Conservation (phyloP, 768 basidiomycete genomes). For the Clavulina sp. region DNA sequence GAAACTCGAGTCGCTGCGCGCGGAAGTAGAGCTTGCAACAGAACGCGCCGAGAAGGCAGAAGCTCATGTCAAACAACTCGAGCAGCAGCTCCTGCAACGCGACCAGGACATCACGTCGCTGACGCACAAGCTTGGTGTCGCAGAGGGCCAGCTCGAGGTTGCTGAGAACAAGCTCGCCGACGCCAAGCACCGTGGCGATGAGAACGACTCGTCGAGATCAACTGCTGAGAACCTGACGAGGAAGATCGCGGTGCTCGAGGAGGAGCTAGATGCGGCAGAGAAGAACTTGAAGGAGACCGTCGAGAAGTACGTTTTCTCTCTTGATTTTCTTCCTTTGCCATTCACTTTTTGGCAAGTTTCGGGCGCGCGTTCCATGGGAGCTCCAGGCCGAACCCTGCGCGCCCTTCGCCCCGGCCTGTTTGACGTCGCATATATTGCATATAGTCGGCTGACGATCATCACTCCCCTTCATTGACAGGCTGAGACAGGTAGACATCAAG, state of each 20-base stretch:
- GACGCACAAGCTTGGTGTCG: constrained; percentile 42
- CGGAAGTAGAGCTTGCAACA: constrained; percentile 69
- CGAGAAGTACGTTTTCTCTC: constrained; percentile 57
- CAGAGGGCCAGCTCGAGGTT: constrained; percentile 55
- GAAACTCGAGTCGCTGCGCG: constrained; percentile 48
- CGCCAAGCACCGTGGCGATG: constrained; percentile 44
- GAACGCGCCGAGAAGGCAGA: constrained; percentile 80
- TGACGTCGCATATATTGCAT: neutral
- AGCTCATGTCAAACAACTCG: constrained; percentile 56
- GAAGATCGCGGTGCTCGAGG: constrained; percentile 84
- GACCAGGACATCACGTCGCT: constrained; percentile 81
- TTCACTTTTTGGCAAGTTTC: neutral
- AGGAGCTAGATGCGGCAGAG: constrained; percentile 89
- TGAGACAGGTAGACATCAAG: constrained; percentile 94
- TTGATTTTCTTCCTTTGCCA: neutral
- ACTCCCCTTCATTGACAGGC: constrained; percentile 27
- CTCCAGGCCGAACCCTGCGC: too few relatives aligned
- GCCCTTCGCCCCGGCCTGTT: too few relatives aligned
- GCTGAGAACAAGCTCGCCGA: constrained; percentile 47
- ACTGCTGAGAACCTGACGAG: constrained; percentile 56
- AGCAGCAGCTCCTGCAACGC: constrained; percentile 55
- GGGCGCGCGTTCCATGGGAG: too few relatives aligned
- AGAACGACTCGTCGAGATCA: constrained; percentile 51
- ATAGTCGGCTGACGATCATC: neutral
- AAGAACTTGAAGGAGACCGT: constrained; percentile 93